Evolutionary conservation across 1,284 basidiomycete genomes (phyloP).

Genomic region (Mixia osmundae): DNA sequence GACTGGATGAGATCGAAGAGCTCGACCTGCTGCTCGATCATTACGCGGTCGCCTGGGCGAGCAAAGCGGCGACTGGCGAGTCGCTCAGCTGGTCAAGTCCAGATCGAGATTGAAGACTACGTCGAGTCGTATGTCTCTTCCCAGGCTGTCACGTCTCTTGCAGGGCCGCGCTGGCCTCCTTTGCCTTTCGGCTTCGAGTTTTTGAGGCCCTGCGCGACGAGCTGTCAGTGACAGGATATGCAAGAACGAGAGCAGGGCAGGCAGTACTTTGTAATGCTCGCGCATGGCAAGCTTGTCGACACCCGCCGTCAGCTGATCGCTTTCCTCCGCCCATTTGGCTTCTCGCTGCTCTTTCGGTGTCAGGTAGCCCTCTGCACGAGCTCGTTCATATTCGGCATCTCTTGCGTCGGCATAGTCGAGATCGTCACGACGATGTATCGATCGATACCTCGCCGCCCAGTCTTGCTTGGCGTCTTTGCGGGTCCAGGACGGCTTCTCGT

Average conservation of each 20-base stretch:
- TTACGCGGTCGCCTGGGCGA: constrained; percentile 62
- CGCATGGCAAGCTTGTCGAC: not conserved
- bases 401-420: constrained; percentile 5
- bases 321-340: constrained; percentile 8
- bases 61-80: constrained; percentile 8
- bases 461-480: constrained; percentile 9
- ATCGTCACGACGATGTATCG: constrained; percentile 5
- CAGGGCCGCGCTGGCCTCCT: not conserved
- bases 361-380: constrained; percentile 9
- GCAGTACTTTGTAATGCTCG: not conserved
- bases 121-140: not conserved
- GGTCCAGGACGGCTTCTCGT: constrained; percentile 8
- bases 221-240: not conserved
- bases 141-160: not conserved
- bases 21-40: constrained; percentile 63
- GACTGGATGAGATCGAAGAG: constrained; percentile 79
- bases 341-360: constrained; percentile 9
- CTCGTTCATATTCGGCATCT: constrained; percentile 8
- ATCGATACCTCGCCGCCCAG: constrained; percentile 7
- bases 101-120: no score
- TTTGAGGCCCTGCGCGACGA: not conserved
- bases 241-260: not conserved
- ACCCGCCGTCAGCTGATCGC: not conserved
- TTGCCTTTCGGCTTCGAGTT: not conserved
- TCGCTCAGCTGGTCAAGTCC: no score